Conservation (phyloP, 2,329 filamentous ascomycete species). For the Allantophomopsis lycopodina region DNA sequence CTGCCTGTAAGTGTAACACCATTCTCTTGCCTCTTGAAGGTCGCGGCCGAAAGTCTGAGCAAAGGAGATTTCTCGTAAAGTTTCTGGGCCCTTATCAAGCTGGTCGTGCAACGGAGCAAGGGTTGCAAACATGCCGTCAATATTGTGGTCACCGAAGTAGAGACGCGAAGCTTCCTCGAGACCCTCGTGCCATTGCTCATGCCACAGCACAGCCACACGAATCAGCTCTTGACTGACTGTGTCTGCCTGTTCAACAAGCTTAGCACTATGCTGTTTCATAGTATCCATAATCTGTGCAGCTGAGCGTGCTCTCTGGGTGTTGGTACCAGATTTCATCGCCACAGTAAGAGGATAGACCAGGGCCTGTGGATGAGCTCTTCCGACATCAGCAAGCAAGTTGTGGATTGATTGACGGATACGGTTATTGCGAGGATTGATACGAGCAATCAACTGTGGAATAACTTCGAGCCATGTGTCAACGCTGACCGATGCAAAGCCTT, state of each 20-base stretch:
- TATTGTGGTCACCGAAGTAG: constrained; percentile 96
- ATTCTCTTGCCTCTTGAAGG: constrained; percentile 86
- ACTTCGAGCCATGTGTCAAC: constrained; percentile 98
- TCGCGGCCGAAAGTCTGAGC: constrained; percentile 95
- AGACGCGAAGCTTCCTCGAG: constrained; percentile 91
- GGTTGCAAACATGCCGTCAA: constrained; percentile 91
- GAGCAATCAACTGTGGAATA: constrained; percentile 90
- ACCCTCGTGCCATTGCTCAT: constrained; percentile 97
- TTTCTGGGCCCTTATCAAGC: constrained; percentile 83
- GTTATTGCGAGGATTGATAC: constrained; percentile 90
- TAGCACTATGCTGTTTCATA: constrained; percentile 89
- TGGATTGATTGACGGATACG: constrained; percentile 85
- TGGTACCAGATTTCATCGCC: constrained; percentile 86
- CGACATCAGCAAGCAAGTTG: constrained; percentile 82
- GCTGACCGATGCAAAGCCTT: constrained; percentile 83
- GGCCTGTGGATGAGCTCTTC: constrained; percentile 87
- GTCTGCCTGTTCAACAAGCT: constrained; percentile 88
- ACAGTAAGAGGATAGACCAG: constrained; percentile 95
- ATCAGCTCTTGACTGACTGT: constrained; percentile 94
- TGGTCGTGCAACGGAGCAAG: constrained; percentile 84
- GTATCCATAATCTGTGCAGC: constrained; percentile 94
- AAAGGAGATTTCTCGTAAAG: constrained; percentile 90
- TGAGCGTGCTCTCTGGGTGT: constrained; percentile 70
- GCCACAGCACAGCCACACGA: constrained; percentile 92
- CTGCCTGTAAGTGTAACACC: constrained; percentile 82